Base-by-base conservation (phyloP, 345 rosid species). In the Anacardium occidentale region DNA sequence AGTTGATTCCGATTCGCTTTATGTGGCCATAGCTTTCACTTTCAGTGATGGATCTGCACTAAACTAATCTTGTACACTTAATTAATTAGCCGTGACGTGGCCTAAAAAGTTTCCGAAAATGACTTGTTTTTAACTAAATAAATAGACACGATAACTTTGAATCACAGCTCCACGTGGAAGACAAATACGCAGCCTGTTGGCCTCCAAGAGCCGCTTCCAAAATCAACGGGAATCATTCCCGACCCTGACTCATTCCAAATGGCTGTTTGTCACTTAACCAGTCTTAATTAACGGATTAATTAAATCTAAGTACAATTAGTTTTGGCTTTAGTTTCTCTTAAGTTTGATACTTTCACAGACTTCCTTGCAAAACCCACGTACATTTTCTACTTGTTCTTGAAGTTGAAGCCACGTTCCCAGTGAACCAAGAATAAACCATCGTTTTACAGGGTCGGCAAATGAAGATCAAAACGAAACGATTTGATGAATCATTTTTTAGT, bases 151-250 rank as follows among this genome's bases (percentile, higher is more conserved):
- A 29, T 24, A 17, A 24, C 79, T 77, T 45, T 75, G 65, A 29
- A 62, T 70, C 60, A 78, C 64, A 65, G 74, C 71, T 79, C 83
- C 87, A 81, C 77, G 72, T 81, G 85, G 87, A 78, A 72, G 70
- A 52, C 68, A 45, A 32, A 37, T 2, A 51, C 21, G 21, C 25
- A 14, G 51, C 64, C 32, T 58, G 74, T 53, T 10, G 64, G 22
- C 40, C 42, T 17, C 12, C 22, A 45, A 40, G 75, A 51, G 54
- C 42, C 32, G 24, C n/a, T 14, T 18, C 22, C 2, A 10, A n/a
- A 25, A n/a, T 7, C 7, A 42, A 53, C 24, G 15, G 15, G 61
- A 50, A 54, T 40, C 25, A 56, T 40, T 69, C 72, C 63, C 53
- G 53, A 55, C 53, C 63, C 18, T 17, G 5, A 6, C 53, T 56